These are phyloP conservation scores for Helianthus tuberosus DNA, from an alignment of 129 eudicot genomes.

Conservation along the genomic window DNA sequence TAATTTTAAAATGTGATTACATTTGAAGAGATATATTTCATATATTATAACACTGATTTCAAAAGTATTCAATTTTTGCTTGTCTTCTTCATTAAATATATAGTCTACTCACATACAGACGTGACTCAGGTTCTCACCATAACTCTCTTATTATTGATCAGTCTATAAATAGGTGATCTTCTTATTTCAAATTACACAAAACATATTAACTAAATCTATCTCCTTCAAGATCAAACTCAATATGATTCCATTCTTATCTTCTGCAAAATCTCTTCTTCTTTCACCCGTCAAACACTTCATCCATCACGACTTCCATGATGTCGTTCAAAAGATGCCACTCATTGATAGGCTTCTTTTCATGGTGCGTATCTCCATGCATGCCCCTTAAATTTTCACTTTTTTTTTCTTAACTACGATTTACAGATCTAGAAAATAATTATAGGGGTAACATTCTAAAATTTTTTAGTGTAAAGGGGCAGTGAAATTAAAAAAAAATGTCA, in stretches of 20 bases:
- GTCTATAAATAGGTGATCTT: background rate
- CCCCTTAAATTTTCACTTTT: background rate
- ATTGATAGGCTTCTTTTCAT: constrained; percentile 52
- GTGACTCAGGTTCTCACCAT: background rate
- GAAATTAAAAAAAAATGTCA: too few relatives aligned
- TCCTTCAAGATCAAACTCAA: background rate
- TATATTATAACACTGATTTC: too few relatives aligned
- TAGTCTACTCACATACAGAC: background rate
- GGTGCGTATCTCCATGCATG: constrained; percentile 17
- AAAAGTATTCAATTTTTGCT: too few relatives aligned
- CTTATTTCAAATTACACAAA: background rate
- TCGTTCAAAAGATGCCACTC: constrained; percentile 47
- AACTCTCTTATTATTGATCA: background rate
- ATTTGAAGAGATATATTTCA: too few relatives aligned
- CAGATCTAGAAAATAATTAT: too few relatives aligned
- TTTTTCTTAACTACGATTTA: too few relatives aligned
- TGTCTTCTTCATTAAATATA: background rate
- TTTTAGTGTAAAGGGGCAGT: too few relatives aligned
- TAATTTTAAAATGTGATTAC: too few relatives aligned
- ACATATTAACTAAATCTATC: background rate
- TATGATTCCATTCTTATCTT: constrained; percentile 1
- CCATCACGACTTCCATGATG: constrained; percentile 50
- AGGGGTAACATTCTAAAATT: too few relatives aligned
- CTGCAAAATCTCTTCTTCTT: constrained; percentile 4
- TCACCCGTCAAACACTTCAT: constrained; percentile 33